Evolutionary conservation across 2,329 filamentous ascomycete species (phyloP).

Genomic region (Ophiocordyceps australis): DNA sequence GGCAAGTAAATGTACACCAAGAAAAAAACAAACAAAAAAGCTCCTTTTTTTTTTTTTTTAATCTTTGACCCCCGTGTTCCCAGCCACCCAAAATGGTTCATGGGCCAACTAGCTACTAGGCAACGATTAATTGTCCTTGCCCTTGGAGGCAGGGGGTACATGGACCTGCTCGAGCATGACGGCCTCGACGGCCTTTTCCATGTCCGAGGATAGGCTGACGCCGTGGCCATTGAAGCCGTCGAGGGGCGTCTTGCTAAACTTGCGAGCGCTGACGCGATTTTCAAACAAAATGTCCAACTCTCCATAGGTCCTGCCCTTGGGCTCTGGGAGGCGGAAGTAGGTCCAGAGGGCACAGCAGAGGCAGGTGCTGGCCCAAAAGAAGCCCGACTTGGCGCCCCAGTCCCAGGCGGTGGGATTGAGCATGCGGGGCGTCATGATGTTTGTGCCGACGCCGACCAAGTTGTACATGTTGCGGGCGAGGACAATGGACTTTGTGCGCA

Average conservation of each 20-base stretch:
- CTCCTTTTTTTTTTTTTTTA: too few species aligned
- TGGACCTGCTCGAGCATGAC: constrained; percentile 5
- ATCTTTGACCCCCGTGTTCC: too few species aligned
- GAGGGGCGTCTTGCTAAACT: constrained; percentile 16
- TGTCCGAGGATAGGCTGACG: constrained; percentile 1
- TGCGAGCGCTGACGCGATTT: constrained; percentile 18
- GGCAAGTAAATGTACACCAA: too few species aligned
- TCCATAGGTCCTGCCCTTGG: constrained; percentile 30
- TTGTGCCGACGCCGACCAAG: constrained; percentile 25
- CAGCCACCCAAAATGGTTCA: too few species aligned
- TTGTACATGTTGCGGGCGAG: constrained; percentile 28
- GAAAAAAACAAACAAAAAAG: too few species aligned
- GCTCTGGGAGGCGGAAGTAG: constrained; percentile 34
- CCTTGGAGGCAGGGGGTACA: too few species aligned
- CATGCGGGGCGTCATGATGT: constrained; percentile 26
- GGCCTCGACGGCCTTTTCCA: constrained; percentile 6
- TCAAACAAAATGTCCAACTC: constrained; percentile 39
- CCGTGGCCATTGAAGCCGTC: constrained; percentile 8
- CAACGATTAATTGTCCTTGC: too few species aligned
- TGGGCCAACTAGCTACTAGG: too few species aligned
- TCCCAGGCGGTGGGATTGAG: constrained; percentile 26
- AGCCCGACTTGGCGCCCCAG: constrained; percentile 27
- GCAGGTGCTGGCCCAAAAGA: constrained; percentile 26
- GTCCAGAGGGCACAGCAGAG: constrained; percentile 27
- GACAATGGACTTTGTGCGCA: constrained; percentile 26